These are phyloP conservation scores for Umbelopsis sp. DNA, from an alignment of 371 early-diverging fungal species.

Conservation along the genomic window DNA sequence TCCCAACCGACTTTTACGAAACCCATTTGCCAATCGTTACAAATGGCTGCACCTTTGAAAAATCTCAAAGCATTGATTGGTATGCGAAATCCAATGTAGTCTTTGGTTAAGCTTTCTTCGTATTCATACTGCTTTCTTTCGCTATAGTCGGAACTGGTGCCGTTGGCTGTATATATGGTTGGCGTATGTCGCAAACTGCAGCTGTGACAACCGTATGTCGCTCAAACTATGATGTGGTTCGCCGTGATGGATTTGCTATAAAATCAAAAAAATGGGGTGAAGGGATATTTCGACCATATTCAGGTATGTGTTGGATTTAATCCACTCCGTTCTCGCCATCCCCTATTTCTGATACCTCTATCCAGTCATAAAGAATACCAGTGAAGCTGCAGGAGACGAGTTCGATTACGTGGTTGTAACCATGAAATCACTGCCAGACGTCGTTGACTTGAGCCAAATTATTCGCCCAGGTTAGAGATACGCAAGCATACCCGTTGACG, in stretches of 20 bases:
- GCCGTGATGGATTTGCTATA: conserved; percentile 55
- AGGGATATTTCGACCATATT: conserved; percentile 51
- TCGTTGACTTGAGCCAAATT: conserved; percentile 62
- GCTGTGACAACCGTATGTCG: conserved; percentile 68
- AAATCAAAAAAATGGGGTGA: conserved; percentile 54
- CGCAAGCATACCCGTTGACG: not conserved
- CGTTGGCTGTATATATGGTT: conserved; percentile 63
- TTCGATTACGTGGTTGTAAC: conserved; percentile 77
- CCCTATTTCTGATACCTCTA: not conserved
- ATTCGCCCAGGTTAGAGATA: conserved; percentile 30
- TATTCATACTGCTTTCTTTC: not conserved
- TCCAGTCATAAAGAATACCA: conserved; percentile 57
- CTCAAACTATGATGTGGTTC: conserved; percentile 64
- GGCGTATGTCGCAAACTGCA: conserved; percentile 55
- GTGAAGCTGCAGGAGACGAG: conserved; percentile 45
- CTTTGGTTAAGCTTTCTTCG: not conserved
- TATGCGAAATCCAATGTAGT: not conserved
- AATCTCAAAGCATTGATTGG: not conserved
- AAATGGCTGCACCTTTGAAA: not conserved
- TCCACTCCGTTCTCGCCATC: too few relatives aligned
- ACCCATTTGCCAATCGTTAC: not conserved
- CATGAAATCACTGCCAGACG: conserved; percentile 75
- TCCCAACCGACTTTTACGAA: not conserved
- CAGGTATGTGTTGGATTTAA: conserved; percentile 27
- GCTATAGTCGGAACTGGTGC: conserved; percentile 67